These are phyloP conservation scores for Mangifera indica DNA, from an alignment of 345 rosid genomes.

Conservation along the genomic window DNA sequence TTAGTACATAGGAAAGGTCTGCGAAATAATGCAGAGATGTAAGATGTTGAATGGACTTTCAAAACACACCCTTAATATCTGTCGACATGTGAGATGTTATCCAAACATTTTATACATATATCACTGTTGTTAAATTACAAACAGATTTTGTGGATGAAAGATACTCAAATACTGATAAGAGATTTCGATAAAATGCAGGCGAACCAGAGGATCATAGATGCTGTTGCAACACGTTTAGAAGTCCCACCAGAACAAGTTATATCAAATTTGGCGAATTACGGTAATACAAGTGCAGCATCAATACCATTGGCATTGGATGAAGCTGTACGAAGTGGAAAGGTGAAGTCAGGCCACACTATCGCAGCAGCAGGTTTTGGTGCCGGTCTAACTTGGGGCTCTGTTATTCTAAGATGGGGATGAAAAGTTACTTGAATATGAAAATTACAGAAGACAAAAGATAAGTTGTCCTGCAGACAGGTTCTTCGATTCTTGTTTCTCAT, in stretches of 20 bases:
- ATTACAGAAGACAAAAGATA: slow-evolving; percentile 3
- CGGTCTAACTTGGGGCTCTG: slow-evolving; percentile 96
- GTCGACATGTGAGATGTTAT: background rate
- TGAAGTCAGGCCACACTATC: slow-evolving; percentile 70
- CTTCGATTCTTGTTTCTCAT: slow-evolving; percentile 10
- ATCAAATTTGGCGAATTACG: slow-evolving; percentile 82
- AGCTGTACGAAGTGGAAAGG: slow-evolving; percentile 83
- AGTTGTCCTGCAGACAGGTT: slow-evolving; percentile 15
- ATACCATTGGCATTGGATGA: slow-evolving; percentile 94
- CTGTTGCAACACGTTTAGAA: slow-evolving; percentile 74
- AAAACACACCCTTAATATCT: background rate
- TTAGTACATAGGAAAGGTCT: background rate
- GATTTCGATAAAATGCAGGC: slow-evolving; percentile 57
- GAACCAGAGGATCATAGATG: slow-evolving; percentile 90
- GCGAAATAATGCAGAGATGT: background rate
- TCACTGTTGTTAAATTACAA: background rate
- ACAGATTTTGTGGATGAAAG: background rate
- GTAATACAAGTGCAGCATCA: slow-evolving; percentile 92
- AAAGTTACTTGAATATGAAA: slow-evolving; percentile 1
- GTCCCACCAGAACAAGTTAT: slow-evolving; percentile 79
- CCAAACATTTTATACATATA: background rate
- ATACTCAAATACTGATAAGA: background rate
- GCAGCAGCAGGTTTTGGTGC: slow-evolving; percentile 93
- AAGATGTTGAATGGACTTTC: background rate
- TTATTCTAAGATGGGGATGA: slow-evolving; percentile 81